Evolutionary conservation across 75 land plant genomes (phyloP), one percentile per base, ranked within the genome.

Genomic region (Cryptomeria japonica): DNA sequence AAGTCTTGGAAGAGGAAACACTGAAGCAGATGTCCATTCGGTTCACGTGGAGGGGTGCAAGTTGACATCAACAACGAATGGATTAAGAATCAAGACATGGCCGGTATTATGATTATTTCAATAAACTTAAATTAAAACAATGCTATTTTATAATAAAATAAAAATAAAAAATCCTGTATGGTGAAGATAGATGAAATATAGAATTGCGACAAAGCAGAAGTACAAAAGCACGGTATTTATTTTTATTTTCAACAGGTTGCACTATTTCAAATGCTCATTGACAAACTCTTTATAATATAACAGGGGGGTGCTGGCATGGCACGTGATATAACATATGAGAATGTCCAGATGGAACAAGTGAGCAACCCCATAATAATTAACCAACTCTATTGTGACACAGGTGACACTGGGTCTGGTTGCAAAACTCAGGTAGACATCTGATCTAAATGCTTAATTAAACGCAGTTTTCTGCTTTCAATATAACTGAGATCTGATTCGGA

Each of bases 241-340:
- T 9, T 64, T 34, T 34, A 3, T 34, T 31, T 15, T 37, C 41
- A 18, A 4, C 58, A 28, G 14, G 0, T 3, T 12, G 5, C 22
- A 80, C 31, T 75, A 77, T 70, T 38, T 58, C 34, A 10, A 32
- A 2, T 6, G 1, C 18, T 6, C 2, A 7, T 18, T 47, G 1
- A 13, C 12, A 61, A 42, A 77, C 32, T 0, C 28, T 38, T 41
- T 70, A 34, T 39, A 25, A 70, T 37, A 32, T 31, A 6, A 80
- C 89, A 95, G 97, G 96, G 95, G 25, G 96, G 95, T 12, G 75
- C 84, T 12, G 97, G 97, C 84, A 85, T 70, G 64, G 96, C 91
- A 2, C 76, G 86, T 37, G 87, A 87, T 16, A 90, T 96, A 28
- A 70, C 49, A 1, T 96, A 89, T 84, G 64, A 90, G 83, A 87